These are phyloP conservation scores for Debaryomyces tyrocola DNA, from an alignment of 805 yeast species.

Conservation along the genomic window DNA sequence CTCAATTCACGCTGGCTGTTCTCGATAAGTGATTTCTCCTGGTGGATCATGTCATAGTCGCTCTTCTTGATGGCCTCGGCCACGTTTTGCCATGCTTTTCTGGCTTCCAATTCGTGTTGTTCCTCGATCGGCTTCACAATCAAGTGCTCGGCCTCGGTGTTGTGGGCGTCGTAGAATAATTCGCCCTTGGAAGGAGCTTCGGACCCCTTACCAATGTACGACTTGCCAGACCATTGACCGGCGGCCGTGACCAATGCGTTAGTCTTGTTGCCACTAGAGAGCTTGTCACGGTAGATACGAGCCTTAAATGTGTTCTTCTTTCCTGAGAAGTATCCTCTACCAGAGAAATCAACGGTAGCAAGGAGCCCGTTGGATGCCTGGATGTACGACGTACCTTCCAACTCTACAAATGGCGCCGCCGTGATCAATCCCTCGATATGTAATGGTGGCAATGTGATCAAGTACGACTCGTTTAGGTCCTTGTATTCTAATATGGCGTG, in stretches of 20 bases:
- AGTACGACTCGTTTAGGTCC: conserved; percentile 63
- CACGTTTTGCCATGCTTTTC: conserved; percentile 87
- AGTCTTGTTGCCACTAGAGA: conserved; percentile 49
- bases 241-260: conserved; percentile 73
- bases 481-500: conserved; percentile 75
- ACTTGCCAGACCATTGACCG: conserved; percentile 92
- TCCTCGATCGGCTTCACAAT: conserved; percentile 77
- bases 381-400: conserved; percentile 84
- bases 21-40: conserved; percentile 77
- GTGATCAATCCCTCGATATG: conserved; percentile 92
- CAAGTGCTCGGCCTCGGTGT: conserved; percentile 52
- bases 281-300: conserved; percentile 58
- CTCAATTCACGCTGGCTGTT: conserved; percentile 82
- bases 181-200: conserved; percentile 45
- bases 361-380: conserved; percentile 78
- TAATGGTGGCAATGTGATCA: conserved; percentile 88
- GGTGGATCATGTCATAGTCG: conserved; percentile 72
- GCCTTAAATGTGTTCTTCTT: conserved; percentile 93
- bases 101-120: conserved; percentile 79
- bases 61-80: conserved; percentile 81
- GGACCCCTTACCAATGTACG: conserved; percentile 61
- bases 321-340: conserved; percentile 94
- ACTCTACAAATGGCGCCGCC: conserved; percentile 92
- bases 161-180: conserved; percentile 63
- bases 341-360: conserved; percentile 75